A percentile compares a stretch with the other conserved stretches of the same genome.
phyloP scores from a whole-genome alignment of 495 filamentous ascomycete genomes.

The Lindgomyces ingoldianus region DNA sequence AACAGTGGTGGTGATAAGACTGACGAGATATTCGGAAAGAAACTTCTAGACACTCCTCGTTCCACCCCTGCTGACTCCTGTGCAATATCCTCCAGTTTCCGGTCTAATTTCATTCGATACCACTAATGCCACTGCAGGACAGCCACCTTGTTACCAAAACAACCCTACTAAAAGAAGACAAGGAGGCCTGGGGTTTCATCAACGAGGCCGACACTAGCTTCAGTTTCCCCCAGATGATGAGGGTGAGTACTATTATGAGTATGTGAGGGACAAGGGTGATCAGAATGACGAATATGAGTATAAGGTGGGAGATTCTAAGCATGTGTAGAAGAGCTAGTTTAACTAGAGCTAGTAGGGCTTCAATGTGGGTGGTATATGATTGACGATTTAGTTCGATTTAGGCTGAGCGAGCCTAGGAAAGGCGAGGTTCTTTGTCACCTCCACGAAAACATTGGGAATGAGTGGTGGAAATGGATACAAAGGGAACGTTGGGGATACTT shows the following conservation, averaged over 20 bases:
- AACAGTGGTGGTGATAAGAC: no score
- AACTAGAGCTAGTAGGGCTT: background rate
- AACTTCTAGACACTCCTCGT: no score
- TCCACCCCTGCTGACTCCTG: no score
- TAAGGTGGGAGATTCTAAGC: slow-evolving; percentile 1
- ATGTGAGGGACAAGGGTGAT: background rate
- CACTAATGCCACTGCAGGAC: background rate
- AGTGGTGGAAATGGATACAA: no score
- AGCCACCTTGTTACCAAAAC: background rate
- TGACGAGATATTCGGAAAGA: no score
- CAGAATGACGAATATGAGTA: slow-evolving; percentile 1
- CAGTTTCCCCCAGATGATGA: background rate
- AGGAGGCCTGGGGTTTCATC: slow-evolving; percentile 3
- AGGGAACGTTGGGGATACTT: no score
- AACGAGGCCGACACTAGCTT: background rate
- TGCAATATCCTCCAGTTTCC: no score
- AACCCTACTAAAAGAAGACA: background rate
- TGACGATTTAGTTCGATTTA: background rate
- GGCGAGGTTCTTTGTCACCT: no score
- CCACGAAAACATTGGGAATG: no score
- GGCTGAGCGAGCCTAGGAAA: no score
- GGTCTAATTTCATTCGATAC: background rate
- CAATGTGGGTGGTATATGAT: background rate
- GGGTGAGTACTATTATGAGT: background rate
- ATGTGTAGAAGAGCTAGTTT: slow-evolving; percentile 7